Base-by-base conservation (phyloP, 306 rosid genomes). In the Calophaca sinica region DNA sequence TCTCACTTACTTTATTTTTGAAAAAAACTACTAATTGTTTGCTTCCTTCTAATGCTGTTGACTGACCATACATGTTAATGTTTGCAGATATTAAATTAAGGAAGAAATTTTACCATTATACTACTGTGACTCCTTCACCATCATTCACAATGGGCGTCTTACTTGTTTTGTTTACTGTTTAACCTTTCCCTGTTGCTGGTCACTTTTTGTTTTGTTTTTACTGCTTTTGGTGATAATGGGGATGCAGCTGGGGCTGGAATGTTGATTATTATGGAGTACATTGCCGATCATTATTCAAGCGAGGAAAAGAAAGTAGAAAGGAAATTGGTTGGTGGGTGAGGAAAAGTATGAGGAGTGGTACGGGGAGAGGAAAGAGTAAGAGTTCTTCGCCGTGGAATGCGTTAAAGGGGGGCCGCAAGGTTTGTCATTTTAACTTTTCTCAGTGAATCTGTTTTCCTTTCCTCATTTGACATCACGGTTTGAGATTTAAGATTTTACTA, bases 281-380 rank as follows among this genome's bases (percentile, higher is more conserved):
- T 32, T 32, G 36, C 36, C 4, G 36, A 33, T 64, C 57, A 53
- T 75, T 9, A 65, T 64, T 65, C 46, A 32, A 12, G 44, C 31
- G 28, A 28, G 58, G 35, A 64, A 45, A 80, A 75, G 49, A 62
- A 68, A 31, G 80, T 6, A 3, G 38, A 62, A 69, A 32, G 73
- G 6, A 10, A 42, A 39, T 49, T 68, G 72, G 76, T 80, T 80
- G 70, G 72, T 67, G 66, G 72, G 72, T 52, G 36, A 14, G 72
- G 49, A 66, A 49, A 65, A 39, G 28, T 50, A 46, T 48, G 48
- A 68, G 70, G 63, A 11, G 57, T 33, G 3, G 78, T 32, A 62
- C 67, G 26, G 10, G 36, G 73, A 61, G 68, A 69, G 67, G 36
- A 2, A 69, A 70, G 36, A 9, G 1, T 6, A n/a, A n/a, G 46